phyloP scores from a whole-genome alignment of 768 basidiomycete genomes.

The Lepiota subincarnata region DNA sequence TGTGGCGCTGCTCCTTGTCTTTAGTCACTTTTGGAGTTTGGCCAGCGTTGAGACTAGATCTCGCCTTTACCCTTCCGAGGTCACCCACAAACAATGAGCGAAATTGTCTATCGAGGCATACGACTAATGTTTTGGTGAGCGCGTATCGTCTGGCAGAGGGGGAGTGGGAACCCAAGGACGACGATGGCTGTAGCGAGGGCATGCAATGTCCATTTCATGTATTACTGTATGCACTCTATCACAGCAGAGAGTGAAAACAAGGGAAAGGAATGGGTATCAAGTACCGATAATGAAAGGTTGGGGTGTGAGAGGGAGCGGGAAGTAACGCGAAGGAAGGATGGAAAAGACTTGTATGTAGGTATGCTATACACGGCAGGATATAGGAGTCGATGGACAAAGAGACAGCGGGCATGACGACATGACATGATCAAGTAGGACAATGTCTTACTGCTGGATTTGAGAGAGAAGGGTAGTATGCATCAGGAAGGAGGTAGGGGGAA shows the following conservation, averaged over 20 bases:
- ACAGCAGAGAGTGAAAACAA: not conserved
- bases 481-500: slow-evolving; percentile 1
- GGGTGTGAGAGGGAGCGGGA: not conserved
- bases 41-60: no score
- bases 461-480: not conserved
- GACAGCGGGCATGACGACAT: not conserved
- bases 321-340: not conserved
- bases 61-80: no score
- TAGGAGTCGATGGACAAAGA: not conserved
- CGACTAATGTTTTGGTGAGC: no score
- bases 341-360: not conserved
- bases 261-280: slow-evolving; percentile 5
- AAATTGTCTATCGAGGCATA: no score
- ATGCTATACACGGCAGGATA: not conserved
- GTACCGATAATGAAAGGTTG: not conserved
- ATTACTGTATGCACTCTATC: slow-evolving; percentile 10
- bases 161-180: no score
- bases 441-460: not conserved
- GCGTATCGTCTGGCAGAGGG: no score
- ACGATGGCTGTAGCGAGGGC: no score
- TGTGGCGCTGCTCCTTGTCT: no score
- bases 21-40: no score
- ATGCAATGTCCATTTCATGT: not conserved
- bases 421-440: slow-evolving; percentile 2
- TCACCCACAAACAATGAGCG: no score